Conservation (phyloP, 352 stramenopile genomes). For the Thraustochytrium sp. region DNA sequence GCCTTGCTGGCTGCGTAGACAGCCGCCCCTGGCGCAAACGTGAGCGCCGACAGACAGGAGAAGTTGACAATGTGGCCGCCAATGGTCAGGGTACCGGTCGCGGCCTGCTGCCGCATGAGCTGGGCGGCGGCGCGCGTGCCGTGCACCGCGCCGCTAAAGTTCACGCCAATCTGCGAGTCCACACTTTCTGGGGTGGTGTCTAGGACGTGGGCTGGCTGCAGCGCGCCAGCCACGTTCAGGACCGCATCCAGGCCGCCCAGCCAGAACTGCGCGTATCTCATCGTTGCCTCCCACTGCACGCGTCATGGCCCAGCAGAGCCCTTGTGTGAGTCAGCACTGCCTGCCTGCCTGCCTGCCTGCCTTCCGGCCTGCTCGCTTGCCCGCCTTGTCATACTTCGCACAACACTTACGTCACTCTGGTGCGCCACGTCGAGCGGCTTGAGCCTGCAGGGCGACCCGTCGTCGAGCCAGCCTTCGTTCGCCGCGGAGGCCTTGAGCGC, state of each 20-base stretch:
- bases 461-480: background rate
- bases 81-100: background rate
- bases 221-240: background rate
- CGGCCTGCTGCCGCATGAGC: background rate
- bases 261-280: background rate
- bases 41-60: background rate
- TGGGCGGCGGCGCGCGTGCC: background rate
- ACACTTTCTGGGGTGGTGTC: background rate
- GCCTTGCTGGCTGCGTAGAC: background rate
- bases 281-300: background rate
- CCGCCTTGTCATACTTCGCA: too few species aligned
- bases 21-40: background rate
- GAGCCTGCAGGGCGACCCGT: background rate
- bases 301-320: too few species aligned
- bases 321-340: too few species aligned
- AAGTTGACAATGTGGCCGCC: background rate
- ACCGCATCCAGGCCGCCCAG: background rate
- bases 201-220: background rate
- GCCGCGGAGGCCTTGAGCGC: background rate
- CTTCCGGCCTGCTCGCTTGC: too few species aligned
- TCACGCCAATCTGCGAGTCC: background rate
- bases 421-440: slow-evolving; percentile 3
- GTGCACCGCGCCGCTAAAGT: background rate
- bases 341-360: too few species aligned
- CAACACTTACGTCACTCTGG: background rate